phyloP scores from a whole-genome alignment of 768 basidiomycete genomes.

The Suillus placidus region DNA sequence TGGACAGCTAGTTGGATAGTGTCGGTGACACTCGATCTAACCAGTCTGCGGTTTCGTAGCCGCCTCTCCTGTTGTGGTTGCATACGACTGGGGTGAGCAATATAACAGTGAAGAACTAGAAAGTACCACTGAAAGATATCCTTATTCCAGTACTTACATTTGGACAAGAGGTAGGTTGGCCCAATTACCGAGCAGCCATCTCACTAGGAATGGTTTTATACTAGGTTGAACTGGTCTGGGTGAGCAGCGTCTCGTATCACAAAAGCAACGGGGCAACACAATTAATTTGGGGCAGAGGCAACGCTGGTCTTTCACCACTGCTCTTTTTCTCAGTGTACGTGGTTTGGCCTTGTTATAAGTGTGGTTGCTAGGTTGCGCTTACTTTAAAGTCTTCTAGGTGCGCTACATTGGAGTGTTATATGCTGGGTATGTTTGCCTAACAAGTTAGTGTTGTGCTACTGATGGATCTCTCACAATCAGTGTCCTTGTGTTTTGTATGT shows the following conservation, averaged over 20 bases:
- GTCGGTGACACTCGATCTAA: neutral
- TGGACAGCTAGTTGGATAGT: neutral
- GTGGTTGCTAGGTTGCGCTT: neutral
- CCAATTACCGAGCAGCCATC: neutral
- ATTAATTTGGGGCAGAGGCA: neutral
- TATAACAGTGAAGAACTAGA: neutral
- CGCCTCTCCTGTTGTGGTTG: neutral
- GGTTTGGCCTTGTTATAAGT: neutral
- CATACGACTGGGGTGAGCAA: neutral
- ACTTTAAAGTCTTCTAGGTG: neutral
- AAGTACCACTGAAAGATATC: neutral
- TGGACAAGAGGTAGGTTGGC: neutral
- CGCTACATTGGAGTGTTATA: neutral
- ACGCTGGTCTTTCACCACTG: neutral
- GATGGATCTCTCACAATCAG: neutral
- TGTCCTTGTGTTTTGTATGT: neutral
- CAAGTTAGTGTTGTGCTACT: neutral
- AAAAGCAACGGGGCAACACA: neutral
- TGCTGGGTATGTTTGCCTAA: neutral
- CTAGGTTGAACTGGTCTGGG: neutral
- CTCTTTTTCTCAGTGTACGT: neutral
- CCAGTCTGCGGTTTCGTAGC: neutral
- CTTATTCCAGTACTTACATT: neutral
- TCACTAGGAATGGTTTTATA: neutral
- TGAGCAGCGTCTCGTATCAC: neutral